These are phyloP conservation scores for Dipodascopsis uninucleata DNA, from an alignment of 805 yeast species.

Conservation along the genomic window DNA sequence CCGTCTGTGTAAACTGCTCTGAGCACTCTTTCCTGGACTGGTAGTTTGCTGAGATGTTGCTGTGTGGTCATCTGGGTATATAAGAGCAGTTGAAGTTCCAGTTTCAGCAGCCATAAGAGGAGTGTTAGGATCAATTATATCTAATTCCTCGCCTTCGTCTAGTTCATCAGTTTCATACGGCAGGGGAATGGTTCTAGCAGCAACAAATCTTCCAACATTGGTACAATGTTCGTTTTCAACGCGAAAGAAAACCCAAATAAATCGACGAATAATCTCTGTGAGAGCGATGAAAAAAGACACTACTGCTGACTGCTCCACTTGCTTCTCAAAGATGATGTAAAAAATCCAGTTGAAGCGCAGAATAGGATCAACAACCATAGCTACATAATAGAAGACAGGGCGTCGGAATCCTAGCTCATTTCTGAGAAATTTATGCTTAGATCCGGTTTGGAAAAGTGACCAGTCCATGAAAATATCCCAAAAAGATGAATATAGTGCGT, in stretches of 20 bases:
- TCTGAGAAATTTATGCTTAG: constrained; percentile 58
- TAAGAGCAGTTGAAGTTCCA: constrained; percentile 6
- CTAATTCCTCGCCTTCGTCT: constrained; percentile 29
- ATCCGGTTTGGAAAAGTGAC: constrained; percentile 72
- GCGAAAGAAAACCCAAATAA: constrained; percentile 86
- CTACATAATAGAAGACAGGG: constrained; percentile 64
- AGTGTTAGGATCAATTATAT: constrained; percentile 12
- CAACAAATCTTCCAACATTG: constrained; percentile 78
- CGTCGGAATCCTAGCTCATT: constrained; percentile 63
- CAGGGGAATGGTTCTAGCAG: constrained; percentile 79
- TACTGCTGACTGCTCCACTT: constrained; percentile 81
- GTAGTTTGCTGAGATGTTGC: no score
- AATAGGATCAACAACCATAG: constrained; percentile 68
- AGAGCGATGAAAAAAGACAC: constrained; percentile 80
- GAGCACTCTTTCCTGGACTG: no score
- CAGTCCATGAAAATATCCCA: constrained; percentile 98
- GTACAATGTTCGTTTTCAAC: constrained; percentile 96
- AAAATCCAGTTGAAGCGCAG: constrained; percentile 90
- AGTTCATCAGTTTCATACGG: constrained; percentile 59
- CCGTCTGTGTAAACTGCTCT: constrained; percentile 8
- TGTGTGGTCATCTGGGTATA: neutral
- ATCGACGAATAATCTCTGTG: constrained; percentile 78
- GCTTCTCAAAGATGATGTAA: constrained; percentile 70
- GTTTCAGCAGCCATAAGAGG: constrained; percentile 27
- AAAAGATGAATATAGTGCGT: constrained; percentile 61